phyloP scores from a whole-genome alignment of 2,329 filamentous ascomycete species.

The Venturia pyrina region DNA sequence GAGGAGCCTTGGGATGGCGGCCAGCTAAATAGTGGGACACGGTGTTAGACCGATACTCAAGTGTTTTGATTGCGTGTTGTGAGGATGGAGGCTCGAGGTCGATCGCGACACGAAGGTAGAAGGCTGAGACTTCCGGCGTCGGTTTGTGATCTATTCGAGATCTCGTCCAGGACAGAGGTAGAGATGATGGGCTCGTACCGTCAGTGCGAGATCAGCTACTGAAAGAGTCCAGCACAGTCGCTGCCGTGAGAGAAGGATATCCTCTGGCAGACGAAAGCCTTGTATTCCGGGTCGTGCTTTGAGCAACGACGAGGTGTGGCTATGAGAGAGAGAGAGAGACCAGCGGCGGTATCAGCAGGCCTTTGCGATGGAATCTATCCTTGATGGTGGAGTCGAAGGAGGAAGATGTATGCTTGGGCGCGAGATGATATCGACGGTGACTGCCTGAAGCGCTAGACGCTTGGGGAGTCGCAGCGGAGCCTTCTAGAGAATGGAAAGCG shows the following conservation, averaged over 20 bases:
- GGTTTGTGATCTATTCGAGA: background rate
- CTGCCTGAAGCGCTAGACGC: background rate
- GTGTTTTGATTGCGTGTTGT: background rate
- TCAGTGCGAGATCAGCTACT: slow-evolving; percentile 11
- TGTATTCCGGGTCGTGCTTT: background rate
- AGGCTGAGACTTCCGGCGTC: slow-evolving; percentile 4
- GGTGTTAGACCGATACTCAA: slow-evolving; percentile 8
- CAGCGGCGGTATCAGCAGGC: background rate
- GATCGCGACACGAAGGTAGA: slow-evolving; percentile 6
- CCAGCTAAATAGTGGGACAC: slow-evolving; percentile 7
- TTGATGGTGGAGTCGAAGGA: background rate
- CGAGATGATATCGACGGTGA: background rate
- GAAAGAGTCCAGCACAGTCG: slow-evolving; percentile 11
- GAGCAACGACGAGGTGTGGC: slow-evolving; percentile 1
- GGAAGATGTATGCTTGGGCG: background rate
- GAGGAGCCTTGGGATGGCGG: background rate
- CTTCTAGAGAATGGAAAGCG: slow-evolving; percentile 2
- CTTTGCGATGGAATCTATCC: background rate
- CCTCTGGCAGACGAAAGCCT: background rate
- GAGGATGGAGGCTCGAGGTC: slow-evolving; percentile 5
- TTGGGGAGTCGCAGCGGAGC: background rate
- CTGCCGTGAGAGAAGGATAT: background rate
- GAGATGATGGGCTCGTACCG: slow-evolving; percentile 10
- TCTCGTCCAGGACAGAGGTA: slow-evolving; percentile 7
- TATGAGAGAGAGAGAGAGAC: background rate